Percentiles rank a stretch among this genome's conserved stretches.
Evolutionary conservation across 2,329 filamentous ascomycete species (phyloP).

Genomic region (Fusarium napiforme): DNA sequence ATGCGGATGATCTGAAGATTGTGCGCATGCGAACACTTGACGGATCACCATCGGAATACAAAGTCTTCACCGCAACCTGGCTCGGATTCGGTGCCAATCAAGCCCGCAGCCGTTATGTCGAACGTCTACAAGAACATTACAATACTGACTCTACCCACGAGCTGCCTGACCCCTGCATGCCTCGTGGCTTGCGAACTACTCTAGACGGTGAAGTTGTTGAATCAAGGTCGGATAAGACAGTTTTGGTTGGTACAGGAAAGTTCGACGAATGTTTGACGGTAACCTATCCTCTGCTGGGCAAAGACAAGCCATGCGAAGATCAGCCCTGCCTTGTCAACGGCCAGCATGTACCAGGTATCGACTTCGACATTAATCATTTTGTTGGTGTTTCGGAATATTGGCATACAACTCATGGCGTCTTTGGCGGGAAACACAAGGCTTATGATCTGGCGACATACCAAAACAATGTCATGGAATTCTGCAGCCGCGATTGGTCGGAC

Average conservation of each 20-base stretch:
- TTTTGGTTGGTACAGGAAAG: constrained; percentile 82
- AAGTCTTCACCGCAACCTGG: constrained; percentile 96
- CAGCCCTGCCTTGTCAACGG: constrained; percentile 90
- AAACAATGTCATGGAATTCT: constrained; percentile 84
- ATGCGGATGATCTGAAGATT: constrained; percentile 88
- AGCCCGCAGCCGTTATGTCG: constrained; percentile 86
- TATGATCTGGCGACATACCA: constrained; percentile 95
- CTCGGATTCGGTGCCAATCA: constrained; percentile 97
- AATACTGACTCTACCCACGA: constrained; percentile 66
- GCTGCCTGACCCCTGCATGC: constrained; percentile 91
- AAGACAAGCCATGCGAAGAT: constrained; percentile 85
- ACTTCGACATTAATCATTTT: constrained; percentile 97
- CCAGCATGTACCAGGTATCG: constrained; percentile 91
- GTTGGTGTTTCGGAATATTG: constrained; percentile 98
- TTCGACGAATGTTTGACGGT: constrained; percentile 86
- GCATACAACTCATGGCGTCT: constrained; percentile 97
- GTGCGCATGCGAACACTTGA: constrained; percentile 86
- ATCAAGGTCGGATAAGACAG: constrained; percentile 55
- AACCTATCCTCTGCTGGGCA: constrained; percentile 88
- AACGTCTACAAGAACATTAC: constrained; percentile 76
- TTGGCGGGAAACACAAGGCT: constrained; percentile 79
- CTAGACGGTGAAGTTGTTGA: constrained; percentile 71
- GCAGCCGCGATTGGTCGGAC: constrained; percentile 81
- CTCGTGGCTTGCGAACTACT: constrained; percentile 78
- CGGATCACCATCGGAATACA: constrained; percentile 81